Percentiles rank a stretch among this genome's conserved stretches.
phyloP scores from a whole-genome alignment of 306 rosid genomes.

The Luffa aegyptiaca region DNA sequence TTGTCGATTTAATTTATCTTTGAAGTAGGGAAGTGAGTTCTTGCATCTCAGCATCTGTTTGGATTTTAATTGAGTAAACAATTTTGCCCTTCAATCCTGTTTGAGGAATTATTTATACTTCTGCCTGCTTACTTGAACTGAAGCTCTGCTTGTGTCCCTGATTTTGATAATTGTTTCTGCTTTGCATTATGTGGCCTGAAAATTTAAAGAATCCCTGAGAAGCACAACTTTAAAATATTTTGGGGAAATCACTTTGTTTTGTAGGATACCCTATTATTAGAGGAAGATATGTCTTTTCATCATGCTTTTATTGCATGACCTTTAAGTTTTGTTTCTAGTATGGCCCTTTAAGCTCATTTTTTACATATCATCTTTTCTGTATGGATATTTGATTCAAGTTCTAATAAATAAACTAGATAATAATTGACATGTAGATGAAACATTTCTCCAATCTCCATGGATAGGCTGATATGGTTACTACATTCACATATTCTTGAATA shows the following conservation, averaged over 20 bases:
- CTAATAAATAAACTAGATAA: not conserved
- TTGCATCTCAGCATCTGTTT: not conserved
- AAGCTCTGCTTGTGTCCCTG: not conserved
- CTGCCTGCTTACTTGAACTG: not conserved
- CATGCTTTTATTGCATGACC: too few relatives aligned
- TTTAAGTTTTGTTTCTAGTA: too few relatives aligned
- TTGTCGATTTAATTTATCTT: not conserved
- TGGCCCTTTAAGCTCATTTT: not conserved
- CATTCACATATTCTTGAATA: too few relatives aligned
- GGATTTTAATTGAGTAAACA: slow-evolving; percentile 3
- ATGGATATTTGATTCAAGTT: not conserved
- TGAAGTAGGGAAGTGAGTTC: not conserved
- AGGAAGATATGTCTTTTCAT: too few relatives aligned
- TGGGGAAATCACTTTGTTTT: too few relatives aligned
- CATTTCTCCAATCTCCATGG: not conserved
- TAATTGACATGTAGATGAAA: not conserved
- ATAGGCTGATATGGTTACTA: too few relatives aligned
- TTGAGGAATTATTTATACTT: not conserved
- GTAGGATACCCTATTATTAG: too few relatives aligned
- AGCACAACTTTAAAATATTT: not conserved
- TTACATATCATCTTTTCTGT: too few relatives aligned
- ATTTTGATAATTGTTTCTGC: not conserved
- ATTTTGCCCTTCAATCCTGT: not conserved
- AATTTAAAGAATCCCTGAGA: not conserved
- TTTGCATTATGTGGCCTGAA: not conserved